A percentile compares a stretch with the other conserved stretches of the same genome.
These are phyloP conservation scores for Myochromella boudieri DNA, from an alignment of 768 basidiomycete species.

Conservation along the genomic window DNA sequence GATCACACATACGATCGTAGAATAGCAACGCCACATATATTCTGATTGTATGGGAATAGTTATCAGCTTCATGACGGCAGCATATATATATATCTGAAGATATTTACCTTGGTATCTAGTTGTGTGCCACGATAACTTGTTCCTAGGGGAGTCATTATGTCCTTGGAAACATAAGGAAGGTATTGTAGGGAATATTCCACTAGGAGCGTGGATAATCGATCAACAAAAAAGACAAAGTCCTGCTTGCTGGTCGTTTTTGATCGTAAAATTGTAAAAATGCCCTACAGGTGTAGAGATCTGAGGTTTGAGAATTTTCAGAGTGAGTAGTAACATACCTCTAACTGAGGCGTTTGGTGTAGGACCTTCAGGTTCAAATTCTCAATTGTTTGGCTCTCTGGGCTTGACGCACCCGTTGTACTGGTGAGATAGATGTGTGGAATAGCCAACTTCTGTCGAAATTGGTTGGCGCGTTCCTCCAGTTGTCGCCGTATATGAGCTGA, in stretches of 20 bases:
- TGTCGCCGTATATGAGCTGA: conserved; percentile 86
- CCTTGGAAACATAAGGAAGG: conserved; percentile 67
- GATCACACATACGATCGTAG: conserved; percentile 69
- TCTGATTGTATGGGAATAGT: conserved; percentile 33
- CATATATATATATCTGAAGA: not conserved
- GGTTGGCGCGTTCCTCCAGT: conserved; percentile 73
- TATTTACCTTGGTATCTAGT: conserved; percentile 55
- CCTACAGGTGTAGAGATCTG: conserved; percentile 41
- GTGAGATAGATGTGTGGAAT: conserved; percentile 41
- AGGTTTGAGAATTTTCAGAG: not conserved
- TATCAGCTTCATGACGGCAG: too few species aligned
- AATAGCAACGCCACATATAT: conserved; percentile 87
- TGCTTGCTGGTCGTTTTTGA: conserved; percentile 68
- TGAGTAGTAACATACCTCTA: conserved; percentile 48
- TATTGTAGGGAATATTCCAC: conserved; percentile 82
- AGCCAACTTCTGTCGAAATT: conserved; percentile 76
- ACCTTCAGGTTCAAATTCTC: conserved; percentile 60
- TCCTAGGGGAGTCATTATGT: conserved; percentile 68
- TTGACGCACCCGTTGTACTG: conserved; percentile 33
- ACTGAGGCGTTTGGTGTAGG: conserved; percentile 76
- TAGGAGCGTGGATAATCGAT: conserved; percentile 81
- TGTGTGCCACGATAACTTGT: conserved; percentile 57
- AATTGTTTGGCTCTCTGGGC: conserved; percentile 34
- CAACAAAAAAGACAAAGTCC: conserved; percentile 92
- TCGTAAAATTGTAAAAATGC: conserved; percentile 86